Percentiles rank a stretch among this genome's conserved stretches.
Evolutionary conservation across 2,329 filamentous ascomycete species (phyloP).

Genomic region (Apiospora marii): DNA sequence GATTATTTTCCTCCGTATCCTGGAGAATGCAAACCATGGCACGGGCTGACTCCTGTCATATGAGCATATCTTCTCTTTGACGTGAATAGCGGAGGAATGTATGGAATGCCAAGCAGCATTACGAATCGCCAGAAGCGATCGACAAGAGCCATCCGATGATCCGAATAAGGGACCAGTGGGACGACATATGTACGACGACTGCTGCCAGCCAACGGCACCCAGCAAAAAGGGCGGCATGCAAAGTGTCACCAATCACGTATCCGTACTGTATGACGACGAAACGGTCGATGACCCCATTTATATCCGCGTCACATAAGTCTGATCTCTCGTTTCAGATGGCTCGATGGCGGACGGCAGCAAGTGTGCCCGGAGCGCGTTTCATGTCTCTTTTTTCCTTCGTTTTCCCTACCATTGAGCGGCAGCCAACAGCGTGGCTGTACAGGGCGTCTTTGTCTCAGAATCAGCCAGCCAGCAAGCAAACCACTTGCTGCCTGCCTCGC

Average conservation of each 20-base stretch:
- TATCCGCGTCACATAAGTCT: slow-evolving; percentile 9
- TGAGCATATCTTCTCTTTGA: not conserved
- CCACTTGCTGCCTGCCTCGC: not conserved
- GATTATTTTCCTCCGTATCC: too few relatives aligned
- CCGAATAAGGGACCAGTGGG: not conserved
- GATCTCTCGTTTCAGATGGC: slow-evolving; percentile 16
- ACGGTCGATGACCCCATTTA: not conserved
- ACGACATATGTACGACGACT: not conserved
- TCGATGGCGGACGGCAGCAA: not conserved
- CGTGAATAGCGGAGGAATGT: not conserved
- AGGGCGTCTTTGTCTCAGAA: not conserved
- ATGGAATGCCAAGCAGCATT: slow-evolving; percentile 4
- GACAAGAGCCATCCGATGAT: slow-evolving; percentile 2
- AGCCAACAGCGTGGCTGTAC: not conserved
- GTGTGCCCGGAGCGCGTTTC: not conserved
- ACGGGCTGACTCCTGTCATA: not conserved
- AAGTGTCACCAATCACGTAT: not conserved
- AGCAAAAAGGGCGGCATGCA: not conserved
- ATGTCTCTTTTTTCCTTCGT: not conserved
- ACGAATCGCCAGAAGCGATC: slow-evolving; percentile 11
- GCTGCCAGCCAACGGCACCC: not conserved
- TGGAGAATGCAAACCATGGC: not conserved
- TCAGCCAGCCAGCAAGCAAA: not conserved
- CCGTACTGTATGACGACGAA: slow-evolving; percentile 20
- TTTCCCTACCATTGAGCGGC: not conserved